Conservation (phyloP, 805 yeast species). For the Sungouiella thailandica region DNA sequence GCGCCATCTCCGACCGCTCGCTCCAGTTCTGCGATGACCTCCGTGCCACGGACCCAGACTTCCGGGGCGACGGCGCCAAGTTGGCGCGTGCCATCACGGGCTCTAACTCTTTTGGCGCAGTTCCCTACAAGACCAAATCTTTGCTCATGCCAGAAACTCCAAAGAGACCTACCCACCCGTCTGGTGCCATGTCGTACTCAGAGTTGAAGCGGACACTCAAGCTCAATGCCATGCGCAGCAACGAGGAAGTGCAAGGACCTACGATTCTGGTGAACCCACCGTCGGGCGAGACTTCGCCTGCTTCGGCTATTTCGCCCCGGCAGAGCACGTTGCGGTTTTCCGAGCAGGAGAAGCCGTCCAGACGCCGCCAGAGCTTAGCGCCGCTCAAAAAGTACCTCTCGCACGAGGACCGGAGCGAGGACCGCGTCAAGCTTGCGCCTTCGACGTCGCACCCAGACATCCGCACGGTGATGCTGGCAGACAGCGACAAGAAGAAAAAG, state of each 20-base stretch:
- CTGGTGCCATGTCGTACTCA: constrained; percentile 23
- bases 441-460: constrained; percentile 38
- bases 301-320: constrained; percentile 15
- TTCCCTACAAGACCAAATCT: constrained; percentile 40
- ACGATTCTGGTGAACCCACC: constrained; percentile 5
- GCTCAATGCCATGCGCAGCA: constrained; percentile 13
- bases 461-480: constrained; percentile 7
- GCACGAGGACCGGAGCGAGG: constrained; percentile 24
- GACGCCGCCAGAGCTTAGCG: constrained; percentile 10
- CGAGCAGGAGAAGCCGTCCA: constrained; percentile 10
- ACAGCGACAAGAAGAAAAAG: constrained; percentile 20
- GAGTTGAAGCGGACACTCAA: constrained; percentile 28
- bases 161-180: constrained; percentile 1
- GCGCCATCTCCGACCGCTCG: constrained; percentile 31
- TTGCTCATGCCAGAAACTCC: constrained; percentile 28
- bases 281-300: constrained; percentile 5
- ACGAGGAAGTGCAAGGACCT: constrained; percentile 5
- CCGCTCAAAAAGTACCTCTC: constrained; percentile 32
- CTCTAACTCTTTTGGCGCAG: constrained; percentile 33
- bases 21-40: constrained; percentile 31
- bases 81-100: constrained; percentile 40
- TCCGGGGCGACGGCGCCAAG: constrained; percentile 37
- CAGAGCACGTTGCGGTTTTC: constrained; percentile 26
- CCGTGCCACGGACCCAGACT: constrained; percentile 33
- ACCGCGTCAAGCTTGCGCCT: constrained; percentile 27